These are phyloP conservation scores for Paraphoma chrysanthemicola DNA, from an alignment of 2,329 filamentous ascomycete genomes.

Conservation along the genomic window DNA sequence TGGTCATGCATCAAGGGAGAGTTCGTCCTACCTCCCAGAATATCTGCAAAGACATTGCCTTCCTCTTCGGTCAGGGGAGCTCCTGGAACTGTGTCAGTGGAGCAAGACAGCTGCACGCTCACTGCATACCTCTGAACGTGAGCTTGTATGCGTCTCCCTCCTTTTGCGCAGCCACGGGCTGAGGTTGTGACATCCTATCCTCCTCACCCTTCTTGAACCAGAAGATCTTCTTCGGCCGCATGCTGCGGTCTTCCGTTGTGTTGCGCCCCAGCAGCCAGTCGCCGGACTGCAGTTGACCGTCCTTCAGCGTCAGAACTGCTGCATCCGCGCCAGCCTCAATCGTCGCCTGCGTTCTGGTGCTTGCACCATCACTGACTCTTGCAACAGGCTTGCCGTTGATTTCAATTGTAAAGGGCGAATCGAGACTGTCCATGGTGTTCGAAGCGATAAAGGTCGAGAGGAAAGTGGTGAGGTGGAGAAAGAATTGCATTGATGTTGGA, in stretches of 20 bases:
- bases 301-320: conserved; percentile 31
- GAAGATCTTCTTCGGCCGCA: conserved; percentile 30
- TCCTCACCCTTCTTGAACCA: conserved; percentile 26
- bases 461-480: conserved; percentile 3
- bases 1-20: neutral
- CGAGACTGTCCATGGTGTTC: conserved; percentile 28
- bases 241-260: conserved; percentile 26
- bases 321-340: conserved; percentile 19
- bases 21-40: conserved; percentile 19
- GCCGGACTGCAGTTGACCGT: conserved; percentile 24
- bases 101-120: too few relatives aligned
- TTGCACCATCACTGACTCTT: conserved; percentile 8
- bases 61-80: conserved; percentile 20
- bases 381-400: conserved; percentile 30
- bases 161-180: conserved; percentile 23
- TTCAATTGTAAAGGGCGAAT: conserved; percentile 31
- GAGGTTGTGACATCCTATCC: conserved; percentile 11
- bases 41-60: conserved; percentile 22
- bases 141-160: conserved; percentile 23
- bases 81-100: conserved; percentile 1
- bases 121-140: conserved; percentile 21
- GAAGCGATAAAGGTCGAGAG: conserved; percentile 9
- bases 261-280: conserved; percentile 29
- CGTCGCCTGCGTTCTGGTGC: conserved; percentile 22
- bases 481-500: conserved; percentile 1